phyloP scores from a whole-genome alignment of 177 flowering plant species.

The Vitis hybrid region DNA sequence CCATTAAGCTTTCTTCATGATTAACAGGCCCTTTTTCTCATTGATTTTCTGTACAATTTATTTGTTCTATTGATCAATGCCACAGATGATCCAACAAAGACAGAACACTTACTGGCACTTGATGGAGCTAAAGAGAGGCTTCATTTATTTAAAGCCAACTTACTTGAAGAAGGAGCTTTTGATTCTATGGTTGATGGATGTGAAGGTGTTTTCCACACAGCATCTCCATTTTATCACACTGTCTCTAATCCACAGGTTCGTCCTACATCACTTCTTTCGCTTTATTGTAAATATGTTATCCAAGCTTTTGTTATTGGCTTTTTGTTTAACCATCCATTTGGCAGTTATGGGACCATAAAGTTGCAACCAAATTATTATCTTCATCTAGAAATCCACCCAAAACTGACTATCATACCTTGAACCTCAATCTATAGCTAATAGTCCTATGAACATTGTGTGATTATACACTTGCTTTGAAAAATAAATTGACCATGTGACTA shows the following conservation, averaged over 20 bases:
- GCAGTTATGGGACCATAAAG: too few species aligned
- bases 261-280: neutral
- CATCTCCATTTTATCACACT: slow-evolving; percentile 26
- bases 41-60: neutral
- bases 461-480: neutral
- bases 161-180: slow-evolving; percentile 36
- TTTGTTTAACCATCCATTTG: too few species aligned
- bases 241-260: slow-evolving; percentile 30
- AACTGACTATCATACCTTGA: too few species aligned
- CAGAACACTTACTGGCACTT: slow-evolving; percentile 31
- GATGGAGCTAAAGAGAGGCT: slow-evolving; percentile 44
- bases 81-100: slow-evolving; percentile 29
- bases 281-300: neutral
- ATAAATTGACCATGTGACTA: neutral
- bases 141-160: slow-evolving; percentile 26
- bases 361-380: too few species aligned
- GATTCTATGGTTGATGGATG: slow-evolving; percentile 34
- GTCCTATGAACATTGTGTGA: too few species aligned
- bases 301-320: too few species aligned
- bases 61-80: neutral
- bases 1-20: too few species aligned
- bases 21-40: neutral
- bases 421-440: too few species aligned
- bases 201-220: slow-evolving; percentile 41
- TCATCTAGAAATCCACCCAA: too few species aligned